Evolutionary conservation across 2,329 filamentous ascomycete genomes (phyloP), one percentile per base, ranked within the genome.

Genomic region (Raffaelea albimanens): DNA sequence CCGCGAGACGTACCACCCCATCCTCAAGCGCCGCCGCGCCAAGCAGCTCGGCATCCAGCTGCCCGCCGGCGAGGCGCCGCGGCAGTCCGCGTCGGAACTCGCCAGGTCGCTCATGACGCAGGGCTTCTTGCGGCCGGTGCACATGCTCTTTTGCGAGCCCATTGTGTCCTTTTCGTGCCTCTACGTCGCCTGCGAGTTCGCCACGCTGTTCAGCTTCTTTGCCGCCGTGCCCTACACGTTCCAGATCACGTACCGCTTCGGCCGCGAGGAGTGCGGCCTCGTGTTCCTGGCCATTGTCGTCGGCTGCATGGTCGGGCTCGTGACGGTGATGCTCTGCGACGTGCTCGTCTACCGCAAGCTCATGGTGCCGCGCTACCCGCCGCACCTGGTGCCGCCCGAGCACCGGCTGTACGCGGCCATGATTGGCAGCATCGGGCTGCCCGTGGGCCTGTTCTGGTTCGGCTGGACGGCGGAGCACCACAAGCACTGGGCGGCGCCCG

Each of bases 101-200:
- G 14, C 18, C 34, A n/a, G 14, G 7, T 19, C 9, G 18, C 18
- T 38, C 34, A 50, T 70, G 3, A 61, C 67, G 0, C 60, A 68
- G 1, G 67, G 70, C 2, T 58, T 77, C 1, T 50, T 75, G 16
- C 66, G 76, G 11, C 78, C 78, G 0, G 18, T 80, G 1, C 68
- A 71, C 40, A 80, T 85, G 68, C 66, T 84, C 8, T 57, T 80
- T 38, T 71, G 73, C 1, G 81, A 85, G 55, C 80, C 80, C 2
- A 81, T 85, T 34, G 73, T 83, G 2, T 71, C 72, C 11, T 76
- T 80, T 47, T 60, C 70, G 34, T 70, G 67, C 39, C 55, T 78
- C 0, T 78, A 77, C 53, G 65, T 71, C 0, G 62, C 72, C 0
- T 71, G 68, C 54, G 67, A 70, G 45, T 78, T 77, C 47, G 73